Evolutionary conservation across 345 rosid species (phyloP).

Genomic region (Dovyalis caffra): DNA sequence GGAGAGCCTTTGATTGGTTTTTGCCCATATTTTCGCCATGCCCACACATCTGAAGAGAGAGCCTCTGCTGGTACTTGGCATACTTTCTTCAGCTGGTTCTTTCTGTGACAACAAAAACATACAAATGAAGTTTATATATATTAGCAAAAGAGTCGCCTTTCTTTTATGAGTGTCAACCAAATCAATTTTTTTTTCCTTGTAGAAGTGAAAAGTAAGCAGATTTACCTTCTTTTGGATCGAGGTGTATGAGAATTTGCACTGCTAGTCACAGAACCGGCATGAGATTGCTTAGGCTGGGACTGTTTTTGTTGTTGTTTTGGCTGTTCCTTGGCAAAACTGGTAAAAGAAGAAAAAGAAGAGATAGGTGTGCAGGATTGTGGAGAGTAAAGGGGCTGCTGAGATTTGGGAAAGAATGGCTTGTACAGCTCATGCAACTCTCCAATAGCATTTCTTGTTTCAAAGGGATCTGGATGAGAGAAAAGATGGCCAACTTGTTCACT

Average conservation of each 20-base stretch:
- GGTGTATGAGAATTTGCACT: constrained; percentile 48
- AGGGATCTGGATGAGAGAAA: constrained; percentile 30
- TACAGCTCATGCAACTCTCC: constrained; percentile 76
- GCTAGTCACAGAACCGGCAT: constrained; percentile 25
- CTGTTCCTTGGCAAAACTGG: constrained; percentile 25
- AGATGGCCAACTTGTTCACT: constrained; percentile 18
- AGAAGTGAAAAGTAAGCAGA: not conserved
- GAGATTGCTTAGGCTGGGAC: constrained; percentile 35
- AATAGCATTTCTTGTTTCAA: constrained; percentile 33
- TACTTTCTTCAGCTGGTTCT: constrained; percentile 80
- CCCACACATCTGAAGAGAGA: constrained; percentile 91
- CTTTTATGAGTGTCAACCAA: not conserved
- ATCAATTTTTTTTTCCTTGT: not conserved
- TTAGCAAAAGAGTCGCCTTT: not conserved
- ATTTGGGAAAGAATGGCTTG: constrained; percentile 60
- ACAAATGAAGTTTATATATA: constrained; percentile 4
- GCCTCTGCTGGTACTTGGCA: constrained; percentile 91
- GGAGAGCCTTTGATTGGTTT: constrained; percentile 99
- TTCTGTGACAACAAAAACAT: constrained; percentile 40
- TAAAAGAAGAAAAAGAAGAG: constrained; percentile 42
- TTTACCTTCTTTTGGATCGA: constrained; percentile 88
- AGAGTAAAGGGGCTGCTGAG: constrained; percentile 25
- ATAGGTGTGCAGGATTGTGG: constrained; percentile 23
- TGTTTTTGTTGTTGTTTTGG: constrained; percentile 22
- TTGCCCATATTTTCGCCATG: constrained; percentile 99